These are phyloP conservation scores for Pyrus pyrifolia DNA, from an alignment of 306 rosid genomes.

Conservation along the genomic window DNA sequence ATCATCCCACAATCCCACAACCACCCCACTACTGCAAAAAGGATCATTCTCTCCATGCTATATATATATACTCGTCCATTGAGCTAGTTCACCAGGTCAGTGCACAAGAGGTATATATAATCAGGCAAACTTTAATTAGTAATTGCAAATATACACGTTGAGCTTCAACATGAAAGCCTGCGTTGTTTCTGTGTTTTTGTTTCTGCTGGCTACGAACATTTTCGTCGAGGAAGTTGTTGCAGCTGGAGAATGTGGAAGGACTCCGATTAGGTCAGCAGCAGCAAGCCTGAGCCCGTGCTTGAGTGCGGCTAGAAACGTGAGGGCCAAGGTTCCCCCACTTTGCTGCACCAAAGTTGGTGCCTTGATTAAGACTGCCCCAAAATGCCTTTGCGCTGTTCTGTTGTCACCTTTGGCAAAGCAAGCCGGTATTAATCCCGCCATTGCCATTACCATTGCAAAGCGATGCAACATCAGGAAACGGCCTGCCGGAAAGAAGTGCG, in stretches of 20 bases:
- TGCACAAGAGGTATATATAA: neutral
- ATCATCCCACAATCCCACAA: slow-evolving; percentile 25
- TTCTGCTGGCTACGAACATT: slow-evolving; percentile 14
- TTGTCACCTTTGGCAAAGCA: slow-evolving; percentile 77
- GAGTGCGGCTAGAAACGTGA: slow-evolving; percentile 40
- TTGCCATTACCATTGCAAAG: slow-evolving; percentile 75
- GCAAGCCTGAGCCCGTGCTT: slow-evolving; percentile 70
- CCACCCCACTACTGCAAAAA: slow-evolving; percentile 34
- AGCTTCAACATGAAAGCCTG: neutral
- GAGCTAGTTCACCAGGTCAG: neutral
- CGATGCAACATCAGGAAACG: slow-evolving; percentile 82
- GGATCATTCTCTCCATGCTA: neutral
- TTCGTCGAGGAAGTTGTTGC: slow-evolving; percentile 28
- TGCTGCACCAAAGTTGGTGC: slow-evolving; percentile 67
- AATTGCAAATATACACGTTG: neutral
- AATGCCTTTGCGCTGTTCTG: slow-evolving; percentile 73
- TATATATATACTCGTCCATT: neutral
- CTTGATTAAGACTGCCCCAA: slow-evolving; percentile 53
- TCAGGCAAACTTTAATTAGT: neutral
- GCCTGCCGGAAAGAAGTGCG: slow-evolving; percentile 79
- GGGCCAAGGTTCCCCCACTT: slow-evolving; percentile 50
- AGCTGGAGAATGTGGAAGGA: slow-evolving; percentile 77
- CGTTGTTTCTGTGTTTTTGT: slow-evolving; percentile 8
- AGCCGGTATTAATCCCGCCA: slow-evolving; percentile 62
- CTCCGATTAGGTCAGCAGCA: slow-evolving; percentile 74